Percentiles rank a stretch among this genome's conserved stretches.
phyloP scores from a whole-genome alignment of 495 filamentous ascomycete species.

The Penicillium pancosmium region DNA sequence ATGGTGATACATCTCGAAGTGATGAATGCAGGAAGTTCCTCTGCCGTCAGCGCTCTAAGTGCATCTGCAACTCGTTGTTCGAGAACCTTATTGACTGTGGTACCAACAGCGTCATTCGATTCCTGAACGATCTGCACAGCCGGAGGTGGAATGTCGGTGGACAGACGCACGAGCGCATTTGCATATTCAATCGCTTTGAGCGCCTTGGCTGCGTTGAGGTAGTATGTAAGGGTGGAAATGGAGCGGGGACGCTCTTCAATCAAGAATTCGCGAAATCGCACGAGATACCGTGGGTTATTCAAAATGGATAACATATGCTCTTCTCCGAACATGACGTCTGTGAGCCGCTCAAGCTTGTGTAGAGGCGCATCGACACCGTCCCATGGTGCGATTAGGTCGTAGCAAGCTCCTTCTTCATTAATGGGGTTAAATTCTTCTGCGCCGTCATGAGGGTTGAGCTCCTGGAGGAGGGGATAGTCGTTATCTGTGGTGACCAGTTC shows the following conservation, averaged over 20 bases:
- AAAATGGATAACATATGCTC: conserved; percentile 63
- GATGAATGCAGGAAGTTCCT: conserved; percentile 74
- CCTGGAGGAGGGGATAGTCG: conserved; percentile 30
- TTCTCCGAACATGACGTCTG: conserved; percentile 64
- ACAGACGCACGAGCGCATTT: conserved; percentile 59
- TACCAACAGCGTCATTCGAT: conserved; percentile 44
- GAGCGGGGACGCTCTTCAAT: conserved; percentile 73
- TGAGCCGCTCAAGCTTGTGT: conserved; percentile 57
- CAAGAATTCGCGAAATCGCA: conserved; percentile 65
- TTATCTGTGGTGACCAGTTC: conserved; percentile 9
- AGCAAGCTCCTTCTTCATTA: conserved; percentile 32
- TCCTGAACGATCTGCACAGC: conserved; percentile 46
- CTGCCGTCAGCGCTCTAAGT: conserved; percentile 60
- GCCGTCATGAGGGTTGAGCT: conserved; percentile 28
- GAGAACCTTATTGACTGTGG: conserved; percentile 55
- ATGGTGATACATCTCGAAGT: conserved; percentile 45
- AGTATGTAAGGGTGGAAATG: conserved; percentile 64
- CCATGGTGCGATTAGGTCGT: conserved; percentile 34
- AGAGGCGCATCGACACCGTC: conserved; percentile 31
- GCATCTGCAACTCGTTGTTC: conserved; percentile 60
- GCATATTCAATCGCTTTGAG: conserved; percentile 72
- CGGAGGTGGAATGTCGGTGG: conserved; percentile 35
- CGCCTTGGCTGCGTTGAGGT: conserved; percentile 66
- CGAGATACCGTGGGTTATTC: conserved; percentile 67
- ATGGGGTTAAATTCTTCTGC: conserved; percentile 33